Conservation (phyloP, 2,329 filamentous ascomycete species). For the Botryotinia globosa region DNA sequence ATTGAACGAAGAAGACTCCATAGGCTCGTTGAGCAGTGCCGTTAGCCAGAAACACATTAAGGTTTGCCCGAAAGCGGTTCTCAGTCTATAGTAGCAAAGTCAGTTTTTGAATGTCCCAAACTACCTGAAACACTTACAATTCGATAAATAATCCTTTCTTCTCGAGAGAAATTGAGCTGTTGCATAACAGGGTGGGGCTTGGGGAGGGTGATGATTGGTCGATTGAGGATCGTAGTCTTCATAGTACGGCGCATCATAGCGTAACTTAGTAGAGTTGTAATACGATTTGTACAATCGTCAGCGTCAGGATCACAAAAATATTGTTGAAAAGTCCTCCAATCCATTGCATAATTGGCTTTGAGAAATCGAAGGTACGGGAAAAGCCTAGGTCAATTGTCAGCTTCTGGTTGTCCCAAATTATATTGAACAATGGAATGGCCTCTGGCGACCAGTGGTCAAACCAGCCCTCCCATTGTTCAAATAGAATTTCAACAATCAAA, state of each 20-base stretch:
- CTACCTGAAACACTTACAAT: slow-evolving; percentile 46
- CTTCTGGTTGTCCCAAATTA: slow-evolving; percentile 5
- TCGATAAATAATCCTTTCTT: slow-evolving; percentile 53
- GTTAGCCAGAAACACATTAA: slow-evolving; percentile 32
- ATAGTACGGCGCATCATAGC: slow-evolving; percentile 58
- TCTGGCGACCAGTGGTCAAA: not conserved
- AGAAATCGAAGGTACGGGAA: slow-evolving; percentile 39
- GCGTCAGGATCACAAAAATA: slow-evolving; percentile 35
- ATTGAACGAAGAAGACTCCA: slow-evolving; percentile 34
- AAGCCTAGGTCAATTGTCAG: slow-evolving; percentile 27
- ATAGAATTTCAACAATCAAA: not conserved
- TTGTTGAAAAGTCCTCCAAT: slow-evolving; percentile 33
- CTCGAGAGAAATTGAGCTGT: slow-evolving; percentile 48
- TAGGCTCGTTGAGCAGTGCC: slow-evolving; percentile 30
- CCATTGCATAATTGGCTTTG: slow-evolving; percentile 33
- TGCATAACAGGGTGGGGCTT: slow-evolving; percentile 44
- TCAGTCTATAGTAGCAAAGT: slow-evolving; percentile 40
- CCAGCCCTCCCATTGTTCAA: not conserved
- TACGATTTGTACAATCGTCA: slow-evolving; percentile 27
- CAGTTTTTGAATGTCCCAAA: slow-evolving; percentile 20
- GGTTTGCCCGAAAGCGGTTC: slow-evolving; percentile 33
- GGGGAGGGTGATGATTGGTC: slow-evolving; percentile 54
- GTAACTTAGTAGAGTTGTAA: slow-evolving; percentile 31
- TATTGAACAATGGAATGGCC: not conserved
- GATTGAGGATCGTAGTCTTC: slow-evolving; percentile 50